Conservation (phyloP, 2,329 filamentous ascomycete species). For the Verticillium klebahnii region DNA sequence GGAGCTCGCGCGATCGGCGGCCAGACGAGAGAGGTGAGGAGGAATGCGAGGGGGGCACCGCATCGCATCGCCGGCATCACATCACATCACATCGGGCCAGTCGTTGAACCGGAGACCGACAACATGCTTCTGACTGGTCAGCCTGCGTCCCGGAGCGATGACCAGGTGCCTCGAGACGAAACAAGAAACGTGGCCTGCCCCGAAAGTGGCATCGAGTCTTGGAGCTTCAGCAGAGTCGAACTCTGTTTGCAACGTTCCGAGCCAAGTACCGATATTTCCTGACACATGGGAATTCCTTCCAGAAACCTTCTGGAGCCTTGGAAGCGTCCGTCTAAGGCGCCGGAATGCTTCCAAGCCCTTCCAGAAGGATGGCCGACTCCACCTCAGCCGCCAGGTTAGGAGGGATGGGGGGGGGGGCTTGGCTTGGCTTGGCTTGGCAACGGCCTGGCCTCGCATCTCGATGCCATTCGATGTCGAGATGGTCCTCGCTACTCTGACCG, state of each 20-base stretch:
- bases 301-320: neutral
- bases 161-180: neutral
- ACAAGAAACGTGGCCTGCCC: neutral
- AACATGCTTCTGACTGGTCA: neutral
- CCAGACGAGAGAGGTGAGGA: neutral
- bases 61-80: neutral
- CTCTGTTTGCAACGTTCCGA: neutral
- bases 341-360: neutral
- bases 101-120: neutral
- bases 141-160: neutral
- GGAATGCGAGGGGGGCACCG: neutral
- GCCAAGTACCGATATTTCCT: neutral
- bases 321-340: neutral
- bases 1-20: neutral
- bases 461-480: too few relatives aligned
- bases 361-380: neutral
- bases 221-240: neutral
- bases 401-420: too few relatives aligned
- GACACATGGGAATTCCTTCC: neutral
- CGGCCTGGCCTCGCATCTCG: neutral
- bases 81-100: neutral
- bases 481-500: too few relatives aligned
- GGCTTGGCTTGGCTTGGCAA: neutral
- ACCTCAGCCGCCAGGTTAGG: neutral
- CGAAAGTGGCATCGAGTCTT: neutral